phyloP scores from a whole-genome alignment of 306 rosid species.

The Quercus agrifolia region DNA sequence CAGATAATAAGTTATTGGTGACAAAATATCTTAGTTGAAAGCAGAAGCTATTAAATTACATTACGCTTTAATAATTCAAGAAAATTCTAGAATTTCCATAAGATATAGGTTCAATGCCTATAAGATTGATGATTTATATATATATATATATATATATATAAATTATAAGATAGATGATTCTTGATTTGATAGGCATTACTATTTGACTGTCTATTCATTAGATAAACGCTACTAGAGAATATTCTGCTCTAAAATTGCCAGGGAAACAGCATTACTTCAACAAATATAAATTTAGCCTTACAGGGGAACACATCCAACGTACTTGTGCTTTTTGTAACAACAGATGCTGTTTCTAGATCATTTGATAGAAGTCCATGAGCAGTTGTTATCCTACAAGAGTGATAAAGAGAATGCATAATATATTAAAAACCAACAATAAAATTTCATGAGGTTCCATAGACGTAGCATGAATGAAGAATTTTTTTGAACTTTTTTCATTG shows the following conservation, averaged over 20 bases:
- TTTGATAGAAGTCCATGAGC: constrained; percentile 39
- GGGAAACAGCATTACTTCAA: constrained; percentile 8
- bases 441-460: constrained; percentile 1
- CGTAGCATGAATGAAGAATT: constrained; percentile 4
- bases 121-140: neutral
- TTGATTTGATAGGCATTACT: neutral
- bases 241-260: constrained; percentile 12
- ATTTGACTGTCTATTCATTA: constrained; percentile 12
- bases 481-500: neutral
- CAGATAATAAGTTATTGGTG: neutral
- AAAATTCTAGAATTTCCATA: neutral
- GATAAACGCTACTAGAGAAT: constrained; percentile 11
- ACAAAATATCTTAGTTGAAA: neutral
- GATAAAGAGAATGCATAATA: constrained; percentile 25
- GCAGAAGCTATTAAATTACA: neutral
- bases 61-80: neutral
- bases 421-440: constrained; percentile 15
- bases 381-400: constrained; percentile 54
- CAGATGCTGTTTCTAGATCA: constrained; percentile 45
- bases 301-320: constrained; percentile 28
- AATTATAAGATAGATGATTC: neutral
- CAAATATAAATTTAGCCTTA: constrained; percentile 37
- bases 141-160: no score
- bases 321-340: constrained; percentile 39
- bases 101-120: neutral